Evolutionary conservation across 1,284 basidiomycete genomes (phyloP), one percentile per base, ranked within the genome.

Genomic region (Coniophora puteana): DNA sequence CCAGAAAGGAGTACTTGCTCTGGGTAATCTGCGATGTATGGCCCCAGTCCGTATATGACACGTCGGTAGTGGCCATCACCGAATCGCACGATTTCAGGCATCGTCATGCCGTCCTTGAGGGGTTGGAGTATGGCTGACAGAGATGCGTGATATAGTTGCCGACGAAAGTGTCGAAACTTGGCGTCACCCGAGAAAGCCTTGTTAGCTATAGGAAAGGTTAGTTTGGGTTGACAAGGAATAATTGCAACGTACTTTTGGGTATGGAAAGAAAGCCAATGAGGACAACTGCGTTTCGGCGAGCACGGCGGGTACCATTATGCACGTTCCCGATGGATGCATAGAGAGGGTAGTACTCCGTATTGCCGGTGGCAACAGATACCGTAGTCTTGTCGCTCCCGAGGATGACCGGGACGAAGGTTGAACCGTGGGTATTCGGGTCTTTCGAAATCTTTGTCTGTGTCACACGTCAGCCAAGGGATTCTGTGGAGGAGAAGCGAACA

Each of bases 301-400:
- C 53, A 43, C 23, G 58, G 38, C 35, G 59, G 41, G 59, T 46
- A 38, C 38, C 33, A 37, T 55, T 57, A 27, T 48, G 47, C 24
- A 51, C 20, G 26, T 48, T 45, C 2, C 52, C 46, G 4, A 49
- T 40, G 11, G 49, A 51, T 5, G 48, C 13, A 34, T 55, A 57
- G 2, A 57, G 24, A 1, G 52, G 55, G 30, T 55, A 43, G 18
- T 43, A 57, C 11, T 57, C 48, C 4, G 32, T 55, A 12, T 59
- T 51, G 3, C 57, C 55, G 1, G 56, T 57, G 6, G 52, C 53
- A 10, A 57, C 52, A 1, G 52, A 58, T 3, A 58, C 56, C 10
- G 55, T 57, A 2, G 56, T 56, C 32, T 56, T 56, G 33, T 56
- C 48, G 21, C 44, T 50, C 10, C 54, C 50, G 7, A 51, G 37